Base-by-base conservation (phyloP, 306 rosid genomes). In the Benincasa hispida region DNA sequence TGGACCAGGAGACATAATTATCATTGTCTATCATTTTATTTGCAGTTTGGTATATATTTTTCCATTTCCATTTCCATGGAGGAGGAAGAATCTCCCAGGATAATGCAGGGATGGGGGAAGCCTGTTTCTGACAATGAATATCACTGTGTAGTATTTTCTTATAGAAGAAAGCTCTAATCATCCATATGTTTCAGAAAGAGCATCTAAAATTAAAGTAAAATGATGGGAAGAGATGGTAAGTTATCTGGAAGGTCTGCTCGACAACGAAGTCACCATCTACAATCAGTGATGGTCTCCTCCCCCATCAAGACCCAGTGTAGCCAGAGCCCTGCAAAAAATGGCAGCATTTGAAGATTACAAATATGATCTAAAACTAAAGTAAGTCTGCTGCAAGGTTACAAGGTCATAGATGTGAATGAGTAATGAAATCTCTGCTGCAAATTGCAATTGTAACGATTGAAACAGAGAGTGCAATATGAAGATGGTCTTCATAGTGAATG, bases 241-340 rank as follows among this genome's bases (percentile, higher is more conserved):
- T 51, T 70, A 82, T 81, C 51, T 70, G 78, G 78, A 85, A 27
- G 78, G 51, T 28, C 14, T 25, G 28, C 35, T 25, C 24, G 22
- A 22, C 4, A 69, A 24, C 18, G 63, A 75, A 78, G 37, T 83
- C 76, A 75, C 73, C 86, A 27, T 45, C 0, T 66, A 73, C 76
- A 60, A 81, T 92, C 88, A 88, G 58, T 73, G 91, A 85, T 82
- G 81, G 73, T 87, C 88, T 70, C 88, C 84, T 84, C 87, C 84
- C 80, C 93, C 88, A 54, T 84, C 86, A 59, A 75, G 84, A 42
- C 81, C 72, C 55, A 72, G 63, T 28, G 80, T 37, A 66, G 88
- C 81, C 50, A 72, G 66, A 84, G 90, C 86, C 91, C 98, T 92
- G 91, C 83, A 75, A 3, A 35, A 10, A 61, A 80, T 72, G 55